Evolutionary conservation across 495 filamentous ascomycete genomes (phyloP), one percentile per base, ranked within the genome.

Genomic region (Pseudoneurospora amorphoporcata): DNA sequence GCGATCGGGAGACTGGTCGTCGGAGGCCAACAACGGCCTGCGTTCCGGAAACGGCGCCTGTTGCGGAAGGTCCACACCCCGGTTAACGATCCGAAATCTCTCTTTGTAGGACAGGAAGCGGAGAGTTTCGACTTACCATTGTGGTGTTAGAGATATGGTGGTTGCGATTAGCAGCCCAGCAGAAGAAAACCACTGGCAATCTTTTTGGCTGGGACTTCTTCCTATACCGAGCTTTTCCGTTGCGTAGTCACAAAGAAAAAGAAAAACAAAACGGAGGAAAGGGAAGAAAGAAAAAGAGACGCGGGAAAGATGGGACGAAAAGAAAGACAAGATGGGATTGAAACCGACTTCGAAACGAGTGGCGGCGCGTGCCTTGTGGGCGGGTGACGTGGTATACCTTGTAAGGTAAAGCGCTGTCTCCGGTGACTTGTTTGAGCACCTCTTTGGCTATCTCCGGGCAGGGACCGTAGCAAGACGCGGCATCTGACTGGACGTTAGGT

Each of bases 21-120:
- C 75, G 14, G 47, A 58, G 47, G 80, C 74, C 19, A 82, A 77
- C 23, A 82, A 77, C 70, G 80, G 80, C 65, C 78, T 79, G 40
- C 74, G 78, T 70, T 81, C 79, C 38, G 76, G 71, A 23, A 58
- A 41, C 40, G 53, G 72, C 69, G 70, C 40, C 71, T 76, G 72
- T 39, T 39, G 7, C 39, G 68, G 41, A 35, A 29, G 65, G 39
- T 47, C 35, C 37, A 3, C 35, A 37, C 16, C 29, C 38, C 39
- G 35, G 19, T 71, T 40, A 45, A 47, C n/a, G 3, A 12, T 23
- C n/a, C 12, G 6, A 32, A 42, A 16, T 37, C 9, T 16, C 7
- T 39, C 72, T 70, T 69, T 73, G 72, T 72, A 73, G 71, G 3
- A 68, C 70, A 68, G 29, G 10, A n/a, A 58, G 69, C 42, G 4